Percentiles rank a stretch among this genome's conserved stretches.
Conservation (phyloP, 2,329 filamentous ascomycete species). For the Ceratocystis colombiana region DNA sequence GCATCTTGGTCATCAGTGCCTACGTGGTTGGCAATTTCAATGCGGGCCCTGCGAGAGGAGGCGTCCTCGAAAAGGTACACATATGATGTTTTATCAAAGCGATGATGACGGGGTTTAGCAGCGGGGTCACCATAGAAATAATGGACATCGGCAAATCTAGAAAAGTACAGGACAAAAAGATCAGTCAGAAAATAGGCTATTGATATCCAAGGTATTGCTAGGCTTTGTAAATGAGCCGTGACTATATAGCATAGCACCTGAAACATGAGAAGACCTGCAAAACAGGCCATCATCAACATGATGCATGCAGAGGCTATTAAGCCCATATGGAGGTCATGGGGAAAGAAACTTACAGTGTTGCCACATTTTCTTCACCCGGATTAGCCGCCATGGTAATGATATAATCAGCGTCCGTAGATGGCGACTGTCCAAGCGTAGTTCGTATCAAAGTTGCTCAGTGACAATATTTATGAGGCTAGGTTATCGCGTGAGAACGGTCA, state of each 20-base stretch:
- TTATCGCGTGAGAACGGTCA: not conserved
- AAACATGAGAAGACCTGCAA: conserved; percentile 5
- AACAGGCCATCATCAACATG: not conserved
- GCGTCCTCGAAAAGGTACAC: conserved; percentile 71
- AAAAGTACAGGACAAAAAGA: conserved; percentile 21
- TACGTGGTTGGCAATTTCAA: conserved; percentile 66
- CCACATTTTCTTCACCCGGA: conserved; percentile 43
- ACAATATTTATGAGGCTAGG: not conserved
- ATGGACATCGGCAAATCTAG: conserved; percentile 66
- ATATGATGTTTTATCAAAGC: conserved; percentile 71
- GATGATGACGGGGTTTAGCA: conserved; percentile 61
- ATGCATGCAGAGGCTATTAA: not conserved
- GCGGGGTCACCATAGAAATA: conserved; percentile 65
- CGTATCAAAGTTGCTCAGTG: not conserved
- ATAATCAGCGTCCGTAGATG: not conserved
- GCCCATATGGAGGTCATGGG: not conserved
- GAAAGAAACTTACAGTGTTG: conserved; percentile 38
- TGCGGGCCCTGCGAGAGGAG: conserved; percentile 53
- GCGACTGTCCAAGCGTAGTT: not conserved
- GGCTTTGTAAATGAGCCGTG: not conserved
- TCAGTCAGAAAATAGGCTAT: not conserved
- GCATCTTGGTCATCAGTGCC: conserved; percentile 70
- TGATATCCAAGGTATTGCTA: not conserved
- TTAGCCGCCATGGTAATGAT: conserved; percentile 37
- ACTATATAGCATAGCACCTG: not conserved